phyloP scores from a whole-genome alignment of 192 early-diverging fungal genomes.

The Diversispora eburnea region DNA sequence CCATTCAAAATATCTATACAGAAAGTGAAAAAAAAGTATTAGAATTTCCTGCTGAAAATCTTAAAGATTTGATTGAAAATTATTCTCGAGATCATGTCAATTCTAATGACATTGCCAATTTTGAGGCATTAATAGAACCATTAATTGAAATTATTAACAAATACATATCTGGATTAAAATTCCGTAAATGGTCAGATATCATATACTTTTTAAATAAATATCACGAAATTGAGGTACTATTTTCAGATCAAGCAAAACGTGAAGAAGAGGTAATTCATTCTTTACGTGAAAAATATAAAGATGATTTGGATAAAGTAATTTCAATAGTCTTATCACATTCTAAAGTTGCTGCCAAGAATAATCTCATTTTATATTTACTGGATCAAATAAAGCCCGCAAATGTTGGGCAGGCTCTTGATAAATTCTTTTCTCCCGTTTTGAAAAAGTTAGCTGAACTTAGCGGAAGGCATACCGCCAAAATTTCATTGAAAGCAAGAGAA shows the following conservation, averaged over 20 bases:
- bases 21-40: constrained; percentile 38
- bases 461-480: constrained; percentile 75
- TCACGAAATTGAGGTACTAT: constrained; percentile 80
- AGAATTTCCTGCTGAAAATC: constrained; percentile 68
- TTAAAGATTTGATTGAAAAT: constrained; percentile 61
- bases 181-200: constrained; percentile 70
- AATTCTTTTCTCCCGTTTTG: constrained; percentile 72
- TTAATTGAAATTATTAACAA: constrained; percentile 61
- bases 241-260: constrained; percentile 59
- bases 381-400: constrained; percentile 72
- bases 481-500: constrained; percentile 92
- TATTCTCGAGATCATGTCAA: constrained; percentile 48
- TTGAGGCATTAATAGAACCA: constrained; percentile 63
- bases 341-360: constrained; percentile 74
- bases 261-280: constrained; percentile 84
- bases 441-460: constrained; percentile 76
- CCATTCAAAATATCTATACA: constrained; percentile 52
- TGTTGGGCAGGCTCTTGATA: constrained; percentile 61
- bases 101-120: constrained; percentile 61
- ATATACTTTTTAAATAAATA: constrained; percentile 79
- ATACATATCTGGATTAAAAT: constrained; percentile 72
- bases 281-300: constrained; percentile 83
- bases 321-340: constrained; percentile 76
- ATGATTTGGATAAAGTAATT: constrained; percentile 68
- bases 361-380: constrained; percentile 72